phyloP scores from a whole-genome alignment of 495 filamentous ascomycete species.

The Neurospora cerealis region DNA sequence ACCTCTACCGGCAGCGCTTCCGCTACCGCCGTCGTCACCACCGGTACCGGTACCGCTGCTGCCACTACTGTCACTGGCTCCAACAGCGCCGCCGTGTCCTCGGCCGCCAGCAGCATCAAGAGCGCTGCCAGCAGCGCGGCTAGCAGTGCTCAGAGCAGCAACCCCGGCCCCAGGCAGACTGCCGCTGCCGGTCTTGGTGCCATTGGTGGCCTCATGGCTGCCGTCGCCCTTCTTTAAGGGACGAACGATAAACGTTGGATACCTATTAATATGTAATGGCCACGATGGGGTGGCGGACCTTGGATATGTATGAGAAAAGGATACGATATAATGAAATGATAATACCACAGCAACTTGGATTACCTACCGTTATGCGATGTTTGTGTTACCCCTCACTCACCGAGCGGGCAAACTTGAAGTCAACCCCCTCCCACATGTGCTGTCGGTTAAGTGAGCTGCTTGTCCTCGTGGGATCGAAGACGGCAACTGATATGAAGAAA shows the following conservation, averaged over 20 bases:
- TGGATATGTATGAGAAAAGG: neutral
- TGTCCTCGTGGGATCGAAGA: neutral
- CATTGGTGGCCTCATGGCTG: constrained; percentile 23
- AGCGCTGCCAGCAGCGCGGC: neutral
- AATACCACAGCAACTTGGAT: neutral
- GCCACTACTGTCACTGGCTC: constrained; percentile 6
- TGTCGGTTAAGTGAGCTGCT: neutral
- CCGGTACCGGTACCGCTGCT: constrained; percentile 8
- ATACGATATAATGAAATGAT: neutral
- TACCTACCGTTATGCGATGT: neutral
- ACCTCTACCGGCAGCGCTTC: constrained; percentile 8
- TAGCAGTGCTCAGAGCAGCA: constrained; percentile 5
- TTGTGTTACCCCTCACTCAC: neutral
- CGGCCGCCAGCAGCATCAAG: constrained; percentile 1
- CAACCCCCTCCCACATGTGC: neutral
- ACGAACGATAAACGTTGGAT: neutral
- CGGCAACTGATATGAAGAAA: neutral
- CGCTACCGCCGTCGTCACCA: constrained; percentile 12
- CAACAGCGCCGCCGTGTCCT: neutral
- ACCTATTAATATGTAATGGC: neutral
- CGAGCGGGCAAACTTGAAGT: neutral
- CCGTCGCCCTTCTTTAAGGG: constrained; percentile 19
- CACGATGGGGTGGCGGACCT: neutral
- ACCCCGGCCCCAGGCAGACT: constrained; percentile 17
- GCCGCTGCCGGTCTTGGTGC: constrained; percentile 20